Evolutionary conservation across 805 yeast species (phyloP).

Genomic region (Barnettozyma populi): DNA sequence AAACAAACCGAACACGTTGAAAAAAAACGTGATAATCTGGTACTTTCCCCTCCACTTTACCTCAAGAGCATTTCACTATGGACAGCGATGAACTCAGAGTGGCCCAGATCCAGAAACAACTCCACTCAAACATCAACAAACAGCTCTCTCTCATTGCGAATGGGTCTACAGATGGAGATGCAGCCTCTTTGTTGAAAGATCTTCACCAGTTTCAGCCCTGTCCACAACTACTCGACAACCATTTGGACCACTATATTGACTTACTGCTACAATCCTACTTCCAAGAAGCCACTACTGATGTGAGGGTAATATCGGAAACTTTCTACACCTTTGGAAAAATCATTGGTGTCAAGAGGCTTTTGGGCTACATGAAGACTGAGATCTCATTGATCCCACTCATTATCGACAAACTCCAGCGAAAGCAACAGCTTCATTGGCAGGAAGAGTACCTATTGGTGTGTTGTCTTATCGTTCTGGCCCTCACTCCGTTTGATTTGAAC

Average conservation of each 20-base stretch:
- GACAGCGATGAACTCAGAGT: conserved; percentile 29
- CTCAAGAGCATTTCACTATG: conserved; percentile 15
- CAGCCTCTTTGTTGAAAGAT: conserved; percentile 14
- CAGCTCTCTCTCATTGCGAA: conserved; percentile 6
- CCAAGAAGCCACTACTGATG: background rate
- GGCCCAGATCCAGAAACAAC: conserved; percentile 24
- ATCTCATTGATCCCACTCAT: conserved; percentile 41
- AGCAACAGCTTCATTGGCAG: conserved; percentile 35
- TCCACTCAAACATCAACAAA: conserved; percentile 3
- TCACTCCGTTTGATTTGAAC: conserved; percentile 68
- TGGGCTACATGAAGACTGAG: conserved; percentile 57
- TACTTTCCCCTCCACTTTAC: too few relatives aligned
- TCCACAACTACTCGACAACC: conserved; percentile 45
- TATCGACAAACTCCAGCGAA: conserved; percentile 21
- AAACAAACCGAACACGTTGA: too few relatives aligned
- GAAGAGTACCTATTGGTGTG: conserved; percentile 46
- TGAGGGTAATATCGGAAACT: conserved; percentile 21
- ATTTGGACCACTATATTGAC: conserved; percentile 31
- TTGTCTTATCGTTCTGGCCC: conserved; percentile 66
- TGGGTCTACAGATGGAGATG: background rate
- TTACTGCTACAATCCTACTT: conserved; percentile 27
- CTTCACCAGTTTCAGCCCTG: conserved; percentile 48
- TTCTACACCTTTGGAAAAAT: conserved; percentile 62
- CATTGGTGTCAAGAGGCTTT: conserved; percentile 56
- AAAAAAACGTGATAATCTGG: too few relatives aligned